phyloP scores from a whole-genome alignment of 2,329 filamentous ascomycete genomes.

The Aspergillus terreus region DNA sequence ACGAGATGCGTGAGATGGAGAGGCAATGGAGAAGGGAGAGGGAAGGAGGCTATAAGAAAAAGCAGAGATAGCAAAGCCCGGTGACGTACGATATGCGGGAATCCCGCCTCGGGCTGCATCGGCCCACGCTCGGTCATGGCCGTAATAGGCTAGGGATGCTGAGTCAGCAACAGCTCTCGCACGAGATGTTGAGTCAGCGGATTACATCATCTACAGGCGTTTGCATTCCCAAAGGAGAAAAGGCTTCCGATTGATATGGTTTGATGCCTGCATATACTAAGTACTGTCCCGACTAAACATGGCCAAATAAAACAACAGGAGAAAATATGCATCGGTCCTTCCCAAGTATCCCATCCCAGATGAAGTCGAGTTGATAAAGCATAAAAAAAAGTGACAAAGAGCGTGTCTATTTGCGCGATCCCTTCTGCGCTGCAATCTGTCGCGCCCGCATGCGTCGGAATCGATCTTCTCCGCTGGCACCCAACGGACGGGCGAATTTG shows the following conservation, averaged over 20 bases:
- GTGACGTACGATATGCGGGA: constrained; percentile 21
- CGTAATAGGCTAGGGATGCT: neutral
- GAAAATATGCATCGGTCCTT: neutral
- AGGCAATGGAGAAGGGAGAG: neutral
- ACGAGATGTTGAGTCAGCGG: constrained; percentile 1
- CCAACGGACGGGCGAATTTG: constrained; percentile 44
- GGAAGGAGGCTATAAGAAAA: constrained; percentile 2
- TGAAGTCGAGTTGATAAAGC: neutral
- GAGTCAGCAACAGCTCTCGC: constrained; percentile 2
- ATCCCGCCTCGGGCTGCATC: constrained; percentile 21
- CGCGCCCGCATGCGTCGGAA: constrained; percentile 49
- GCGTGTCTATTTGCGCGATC: constrained; percentile 27
- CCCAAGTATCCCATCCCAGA: neutral
- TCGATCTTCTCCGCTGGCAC: constrained; percentile 46
- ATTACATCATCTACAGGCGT: neutral
- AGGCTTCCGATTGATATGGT: neutral
- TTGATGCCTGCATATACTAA: neutral
- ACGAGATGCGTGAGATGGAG: neutral
- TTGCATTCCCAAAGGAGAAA: neutral
- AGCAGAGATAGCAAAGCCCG: constrained; percentile 17
- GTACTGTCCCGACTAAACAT: neutral
- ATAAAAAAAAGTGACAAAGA: constrained; percentile 4
- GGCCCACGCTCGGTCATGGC: constrained; percentile 6
- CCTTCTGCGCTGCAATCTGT: constrained; percentile 41
- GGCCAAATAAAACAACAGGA: neutral